Conservation (phyloP, 2,329 filamentous ascomycete genomes). For the Diaporthe sp. region DNA sequence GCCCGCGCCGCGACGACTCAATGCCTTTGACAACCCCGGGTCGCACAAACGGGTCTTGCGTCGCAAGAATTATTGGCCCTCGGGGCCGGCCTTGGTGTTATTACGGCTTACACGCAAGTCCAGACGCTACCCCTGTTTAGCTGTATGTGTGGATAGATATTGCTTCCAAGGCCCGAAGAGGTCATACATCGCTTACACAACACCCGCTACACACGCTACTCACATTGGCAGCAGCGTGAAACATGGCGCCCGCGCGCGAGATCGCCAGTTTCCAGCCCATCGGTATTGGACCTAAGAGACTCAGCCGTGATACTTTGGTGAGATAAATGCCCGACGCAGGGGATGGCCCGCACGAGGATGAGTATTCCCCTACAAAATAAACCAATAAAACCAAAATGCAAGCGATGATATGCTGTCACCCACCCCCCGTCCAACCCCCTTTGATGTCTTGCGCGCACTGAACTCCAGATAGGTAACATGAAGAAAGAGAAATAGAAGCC, state of each 20-base stretch:
- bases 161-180: slow-evolving; percentile 22
- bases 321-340: slow-evolving; percentile 24
- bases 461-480: slow-evolving; percentile 23
- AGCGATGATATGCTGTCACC: slow-evolving; percentile 5
- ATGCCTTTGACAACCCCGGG: slow-evolving; percentile 10
- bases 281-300: slow-evolving; percentile 3
- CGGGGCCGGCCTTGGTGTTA: not conserved
- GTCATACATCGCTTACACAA: not conserved
- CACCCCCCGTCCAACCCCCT: not conserved
- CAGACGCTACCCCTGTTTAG: not conserved
- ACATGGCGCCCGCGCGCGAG: slow-evolving; percentile 27
- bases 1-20: slow-evolving; percentile 22
- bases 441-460: slow-evolving; percentile 14
- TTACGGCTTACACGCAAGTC: not conserved
- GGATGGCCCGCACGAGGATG: slow-evolving; percentile 6
- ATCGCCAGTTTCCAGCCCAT: slow-evolving; percentile 25
- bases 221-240: slow-evolving; percentile 17
- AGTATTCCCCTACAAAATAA: not conserved
- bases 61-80: not conserved
- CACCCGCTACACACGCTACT: not conserved
- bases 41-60: not conserved
- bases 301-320: slow-evolving; percentile 18
- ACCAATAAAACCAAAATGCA: slow-evolving; percentile 1
- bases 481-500: slow-evolving; percentile 6
- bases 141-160: not conserved